A percentile compares a stretch with the other conserved stretches of the same genome.
phyloP scores from a whole-genome alignment of 495 filamentous ascomycete species.

The Patellaria atrata region DNA sequence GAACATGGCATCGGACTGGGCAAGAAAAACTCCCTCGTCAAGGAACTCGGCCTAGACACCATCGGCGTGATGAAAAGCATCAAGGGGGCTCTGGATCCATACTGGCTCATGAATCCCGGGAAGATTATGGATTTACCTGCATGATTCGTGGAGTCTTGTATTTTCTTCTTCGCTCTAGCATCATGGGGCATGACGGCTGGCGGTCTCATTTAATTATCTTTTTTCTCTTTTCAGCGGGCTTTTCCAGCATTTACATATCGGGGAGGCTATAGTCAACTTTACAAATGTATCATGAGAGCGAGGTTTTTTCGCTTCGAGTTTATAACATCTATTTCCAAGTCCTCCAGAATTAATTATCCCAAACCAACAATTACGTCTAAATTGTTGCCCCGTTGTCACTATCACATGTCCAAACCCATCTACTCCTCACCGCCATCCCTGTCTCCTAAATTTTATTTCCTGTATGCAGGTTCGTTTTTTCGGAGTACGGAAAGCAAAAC shows the following conservation, averaged over 20 bases:
- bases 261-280: background rate
- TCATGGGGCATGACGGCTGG: background rate
- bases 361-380: too few species aligned
- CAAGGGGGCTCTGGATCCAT: constrained; percentile 71
- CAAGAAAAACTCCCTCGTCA: constrained; percentile 65
- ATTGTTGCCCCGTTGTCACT: too few species aligned
- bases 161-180: background rate
- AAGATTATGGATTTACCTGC: constrained; percentile 59
- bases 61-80: constrained; percentile 75
- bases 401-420: too few species aligned
- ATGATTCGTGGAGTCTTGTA: constrained; percentile 1
- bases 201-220: too few species aligned
- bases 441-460: too few species aligned
- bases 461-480: too few species aligned
- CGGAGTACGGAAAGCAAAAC: too few species aligned
- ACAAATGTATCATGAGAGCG: too few species aligned
- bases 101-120: constrained; percentile 84
- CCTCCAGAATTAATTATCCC: too few species aligned
- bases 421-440: too few species aligned
- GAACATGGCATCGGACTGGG: constrained; percentile 84
- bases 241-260: background rate
- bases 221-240: constrained; percentile 1
- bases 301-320: too few species aligned
- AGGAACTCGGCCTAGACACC: constrained; percentile 72
- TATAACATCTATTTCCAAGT: too few species aligned